Conservation (phyloP, 2,329 filamentous ascomycete genomes). For the Fusarium mexicanum region DNA sequence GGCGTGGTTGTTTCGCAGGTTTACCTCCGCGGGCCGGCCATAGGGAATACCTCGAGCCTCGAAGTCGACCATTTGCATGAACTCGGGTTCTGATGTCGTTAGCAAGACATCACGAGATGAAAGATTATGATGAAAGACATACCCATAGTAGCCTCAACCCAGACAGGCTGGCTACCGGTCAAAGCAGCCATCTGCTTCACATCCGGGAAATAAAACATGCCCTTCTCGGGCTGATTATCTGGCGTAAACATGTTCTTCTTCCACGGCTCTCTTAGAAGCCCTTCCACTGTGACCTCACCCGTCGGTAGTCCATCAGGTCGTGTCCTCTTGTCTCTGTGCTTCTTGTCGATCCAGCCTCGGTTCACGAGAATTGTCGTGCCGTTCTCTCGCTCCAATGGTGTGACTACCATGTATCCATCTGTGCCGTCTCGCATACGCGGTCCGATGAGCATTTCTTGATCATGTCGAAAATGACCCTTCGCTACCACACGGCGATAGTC, state of each 20-base stretch:
- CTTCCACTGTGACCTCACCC: conserved; percentile 82
- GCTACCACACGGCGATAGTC: conserved; percentile 88
- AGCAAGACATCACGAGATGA: conserved; percentile 6
- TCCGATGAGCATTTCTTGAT: conserved; percentile 95
- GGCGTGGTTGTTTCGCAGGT: conserved; percentile 93
- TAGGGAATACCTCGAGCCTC: conserved; percentile 87
- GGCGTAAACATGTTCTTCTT: conserved; percentile 99
- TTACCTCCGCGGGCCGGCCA: conserved; percentile 87
- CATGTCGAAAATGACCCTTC: conserved; percentile 79
- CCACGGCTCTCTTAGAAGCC: conserved; percentile 86
- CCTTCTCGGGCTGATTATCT: conserved; percentile 82
- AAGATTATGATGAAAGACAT: conserved; percentile 41
- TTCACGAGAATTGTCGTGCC: conserved; percentile 84
- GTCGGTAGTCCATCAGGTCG: conserved; percentile 72
- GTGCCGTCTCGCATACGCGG: conserved; percentile 89
- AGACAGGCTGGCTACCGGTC: conserved; percentile 86
- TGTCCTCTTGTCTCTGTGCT: conserved; percentile 71
- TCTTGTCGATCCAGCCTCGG: conserved; percentile 90
- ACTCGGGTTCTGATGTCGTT: conserved; percentile 72
- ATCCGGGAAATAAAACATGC: conserved; percentile 95
- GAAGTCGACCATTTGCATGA: conserved; percentile 79
- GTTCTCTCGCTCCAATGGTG: conserved; percentile 80
- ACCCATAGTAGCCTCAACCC: conserved; percentile 97
- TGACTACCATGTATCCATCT: conserved; percentile 91
- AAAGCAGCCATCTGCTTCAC: conserved; percentile 88